Evolutionary conservation across 768 basidiomycete genomes (phyloP).

Genomic region (Cyclocybe aegerita): DNA sequence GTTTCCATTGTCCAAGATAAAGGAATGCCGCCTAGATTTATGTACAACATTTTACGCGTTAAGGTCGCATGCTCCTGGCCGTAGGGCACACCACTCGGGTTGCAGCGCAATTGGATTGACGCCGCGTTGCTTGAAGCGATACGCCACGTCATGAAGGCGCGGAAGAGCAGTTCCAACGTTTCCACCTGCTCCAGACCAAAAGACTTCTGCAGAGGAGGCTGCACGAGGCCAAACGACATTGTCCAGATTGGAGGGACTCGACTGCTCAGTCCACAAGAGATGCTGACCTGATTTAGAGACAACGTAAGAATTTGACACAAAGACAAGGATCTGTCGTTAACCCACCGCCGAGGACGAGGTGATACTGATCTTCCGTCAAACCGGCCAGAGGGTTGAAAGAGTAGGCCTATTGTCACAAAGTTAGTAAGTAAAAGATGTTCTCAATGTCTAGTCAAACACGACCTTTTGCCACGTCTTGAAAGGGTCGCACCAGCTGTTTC

Average conservation of each 20-base stretch:
- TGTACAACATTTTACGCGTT: constrained; percentile 24
- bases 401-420: constrained; percentile 38
- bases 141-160: constrained; percentile 65
- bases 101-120: constrained; percentile 61
- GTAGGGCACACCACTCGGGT: constrained; percentile 72
- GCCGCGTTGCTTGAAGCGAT: constrained; percentile 61
- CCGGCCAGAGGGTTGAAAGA: constrained; percentile 72
- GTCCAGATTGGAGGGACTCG: constrained; percentile 65
- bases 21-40: no score
- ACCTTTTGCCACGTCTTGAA: constrained; percentile 83
- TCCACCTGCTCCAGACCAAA: constrained; percentile 65
- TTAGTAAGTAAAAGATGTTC: neutral
- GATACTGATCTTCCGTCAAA: constrained; percentile 46
- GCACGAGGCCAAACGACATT: constrained; percentile 71
- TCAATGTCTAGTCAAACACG: neutral
- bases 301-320: neutral
- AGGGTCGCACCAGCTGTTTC: constrained; percentile 74
- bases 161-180: constrained; percentile 53
- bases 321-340: neutral
- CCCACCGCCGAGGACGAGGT: constrained; percentile 67
- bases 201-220: constrained; percentile 69
- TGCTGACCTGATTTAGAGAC: constrained; percentile 46
- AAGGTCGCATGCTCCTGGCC: constrained; percentile 58
- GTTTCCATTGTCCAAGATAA: no score
- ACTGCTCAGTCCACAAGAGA: constrained; percentile 75